A percentile compares a stretch with the other conserved stretches of the same genome.
These are phyloP conservation scores for Tuber brumale DNA, from an alignment of 495 filamentous ascomycete genomes.

Conservation along the genomic window DNA sequence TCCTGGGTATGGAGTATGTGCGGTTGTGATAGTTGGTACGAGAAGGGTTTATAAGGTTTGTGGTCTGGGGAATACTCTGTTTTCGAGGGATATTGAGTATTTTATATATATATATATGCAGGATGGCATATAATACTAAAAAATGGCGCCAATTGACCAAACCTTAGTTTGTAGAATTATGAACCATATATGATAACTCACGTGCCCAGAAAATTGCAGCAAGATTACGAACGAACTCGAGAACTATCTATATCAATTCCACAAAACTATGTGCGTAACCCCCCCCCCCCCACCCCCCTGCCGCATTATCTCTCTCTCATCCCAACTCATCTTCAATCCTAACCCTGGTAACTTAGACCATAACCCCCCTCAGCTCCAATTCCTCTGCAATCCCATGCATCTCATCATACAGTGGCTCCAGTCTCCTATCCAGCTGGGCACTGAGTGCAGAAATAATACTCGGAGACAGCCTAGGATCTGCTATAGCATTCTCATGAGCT, in stretches of 20 bases:
- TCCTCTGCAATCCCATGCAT: not conserved
- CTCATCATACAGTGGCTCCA: not conserved
- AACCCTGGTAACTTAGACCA: not conserved
- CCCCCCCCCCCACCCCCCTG: no score
- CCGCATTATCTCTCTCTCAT: no score
- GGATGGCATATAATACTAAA: no score
- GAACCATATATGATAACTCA: no score
- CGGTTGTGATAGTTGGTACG: not conserved
- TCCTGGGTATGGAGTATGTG: not conserved
- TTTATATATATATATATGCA: no score
- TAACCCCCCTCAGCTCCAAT: not conserved
- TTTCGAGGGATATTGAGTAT: no score
- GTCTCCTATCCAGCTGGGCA: not conserved
- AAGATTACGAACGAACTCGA: no score
- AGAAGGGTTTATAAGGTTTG: not conserved
- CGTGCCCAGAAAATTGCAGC: no score
- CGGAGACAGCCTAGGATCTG: not conserved
- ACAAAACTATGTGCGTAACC: not conserved
- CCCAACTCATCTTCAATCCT: not conserved
- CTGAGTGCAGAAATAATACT: not conserved
- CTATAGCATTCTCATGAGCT: not conserved
- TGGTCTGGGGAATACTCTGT: no score
- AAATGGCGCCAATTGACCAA: no score
- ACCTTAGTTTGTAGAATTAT: no score
- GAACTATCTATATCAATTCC: not conserved